Evolutionary conservation across 371 early-diverging fungal genomes (phyloP).

Genomic region (Chytridium lagenaria): DNA sequence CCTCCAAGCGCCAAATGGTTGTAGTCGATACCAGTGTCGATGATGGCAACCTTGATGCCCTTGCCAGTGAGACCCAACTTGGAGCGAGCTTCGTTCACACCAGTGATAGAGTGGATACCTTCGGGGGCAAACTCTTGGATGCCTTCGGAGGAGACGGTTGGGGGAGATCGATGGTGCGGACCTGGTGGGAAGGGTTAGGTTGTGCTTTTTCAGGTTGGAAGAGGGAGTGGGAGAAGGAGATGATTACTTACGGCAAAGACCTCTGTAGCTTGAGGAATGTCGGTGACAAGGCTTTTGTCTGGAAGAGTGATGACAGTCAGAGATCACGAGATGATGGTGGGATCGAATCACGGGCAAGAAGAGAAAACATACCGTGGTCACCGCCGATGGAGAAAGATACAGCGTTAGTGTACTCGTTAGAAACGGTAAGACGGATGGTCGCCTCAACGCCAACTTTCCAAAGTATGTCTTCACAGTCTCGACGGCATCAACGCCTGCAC

Average conservation of each 20-base stretch:
- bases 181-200: background rate
- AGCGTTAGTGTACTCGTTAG: conserved; percentile 7
- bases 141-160: background rate
- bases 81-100: conserved; percentile 26
- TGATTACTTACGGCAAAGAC: background rate
- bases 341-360: background rate
- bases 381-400: background rate
- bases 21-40: conserved; percentile 70
- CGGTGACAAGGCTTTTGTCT: background rate
- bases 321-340: background rate
- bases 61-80: conserved; percentile 36
- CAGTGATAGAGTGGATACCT: conserved; percentile 12
- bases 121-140: background rate
- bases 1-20: conserved; percentile 75
- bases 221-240: no score
- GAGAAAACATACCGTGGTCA: background rate
- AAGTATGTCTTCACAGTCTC: background rate
- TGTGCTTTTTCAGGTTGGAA: no score
- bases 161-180: background rate
- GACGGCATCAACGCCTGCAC: conserved; percentile 12
- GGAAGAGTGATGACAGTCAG: background rate
- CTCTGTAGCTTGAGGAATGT: background rate
- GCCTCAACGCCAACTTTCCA: background rate
- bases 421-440: conserved; percentile 8
- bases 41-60: conserved; percentile 36